Base-by-base conservation (phyloP, 257 asterid genomes). In the Hygrophila difformis region DNA sequence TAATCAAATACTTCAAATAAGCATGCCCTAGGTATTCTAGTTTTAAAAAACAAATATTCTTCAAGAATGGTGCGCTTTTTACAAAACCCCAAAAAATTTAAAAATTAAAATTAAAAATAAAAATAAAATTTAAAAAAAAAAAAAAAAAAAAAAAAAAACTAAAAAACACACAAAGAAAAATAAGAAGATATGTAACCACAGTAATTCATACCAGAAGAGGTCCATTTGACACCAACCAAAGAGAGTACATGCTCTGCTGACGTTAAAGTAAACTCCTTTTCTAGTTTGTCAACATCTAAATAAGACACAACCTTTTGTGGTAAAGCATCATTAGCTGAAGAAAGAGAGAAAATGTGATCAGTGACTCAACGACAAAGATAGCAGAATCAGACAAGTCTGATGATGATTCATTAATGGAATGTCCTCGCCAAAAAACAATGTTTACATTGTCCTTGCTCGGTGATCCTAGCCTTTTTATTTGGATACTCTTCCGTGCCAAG, bases 261-360 rank as follows among this genome's bases (percentile, higher is more conserved):
- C 16, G 96, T 67, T 51, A 85, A 58, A 64, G 82, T 68, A 67
- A 51, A 82, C 73, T 89, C 98, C 70, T 75, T 82, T 63, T 89
- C 94, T 48, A 89, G 92, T 65, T 80, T 81, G 68, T 78, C 91
- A 46, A 74, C 71, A 59, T 83, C 92, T 44, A 89, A 48, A 72
- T 67, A 75, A 20, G 84, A 65, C 29, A 70, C 70, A 54, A 43
- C 68, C 71, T 68, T 70, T 49, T 58, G 82, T 55, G 75, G 78
- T 61, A 48, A 67, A 72, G 60, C 67, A 64, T 60, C 82, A 57
- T 57, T 57, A 62, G 76, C 97, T 84, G 81, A 56, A 56, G 51
- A 60, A 44, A 19, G 12, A 39, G 13, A 39, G 58, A 53, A 18
- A 6, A 20, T 6, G 13, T 31, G 17, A 51, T 48, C 6, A 6